A percentile compares a stretch with the other conserved stretches of the same genome.
Evolutionary conservation across 768 basidiomycete species (phyloP).

Genomic region (button mushroom (Agaricus bisporus)): DNA sequence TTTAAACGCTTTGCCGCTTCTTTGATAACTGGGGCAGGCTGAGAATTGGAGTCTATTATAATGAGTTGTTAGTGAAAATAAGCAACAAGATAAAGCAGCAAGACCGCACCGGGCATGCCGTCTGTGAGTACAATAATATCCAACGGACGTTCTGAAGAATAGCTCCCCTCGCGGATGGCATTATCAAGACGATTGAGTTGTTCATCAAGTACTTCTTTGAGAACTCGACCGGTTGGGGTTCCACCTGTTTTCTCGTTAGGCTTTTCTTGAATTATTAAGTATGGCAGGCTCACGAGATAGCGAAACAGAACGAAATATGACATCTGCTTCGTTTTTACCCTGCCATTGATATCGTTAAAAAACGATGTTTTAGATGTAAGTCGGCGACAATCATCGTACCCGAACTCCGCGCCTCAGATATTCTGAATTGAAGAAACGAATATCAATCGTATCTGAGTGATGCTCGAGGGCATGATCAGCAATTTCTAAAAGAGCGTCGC

Average conservation of each 20-base stretch:
- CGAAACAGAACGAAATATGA: constrained; percentile 17
- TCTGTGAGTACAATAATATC: constrained; percentile 30
- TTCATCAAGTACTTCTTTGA: constrained; percentile 12
- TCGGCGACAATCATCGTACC: neutral
- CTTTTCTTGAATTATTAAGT: neutral
- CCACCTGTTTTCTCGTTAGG: constrained; percentile 13
- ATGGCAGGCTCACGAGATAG: constrained; percentile 10
- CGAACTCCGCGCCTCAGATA: neutral
- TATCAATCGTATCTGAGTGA: constrained; percentile 18
- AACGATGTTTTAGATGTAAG: neutral
- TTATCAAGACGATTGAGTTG: constrained; percentile 19
- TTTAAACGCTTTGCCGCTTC: constrained; percentile 19
- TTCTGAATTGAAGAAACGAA: constrained; percentile 22
- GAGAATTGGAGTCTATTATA: neutral
- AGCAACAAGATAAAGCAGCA: neutral
- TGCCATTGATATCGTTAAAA: neutral
- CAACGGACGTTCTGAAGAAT: constrained; percentile 20
- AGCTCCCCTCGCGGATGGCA: constrained; percentile 12
- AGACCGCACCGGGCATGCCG: constrained; percentile 22
- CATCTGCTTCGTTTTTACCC: constrained; percentile 15
- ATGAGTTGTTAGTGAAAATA: neutral
- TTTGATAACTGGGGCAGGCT: constrained; percentile 12
- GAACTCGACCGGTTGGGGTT: constrained; percentile 24
- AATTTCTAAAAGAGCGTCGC: constrained; percentile 23
- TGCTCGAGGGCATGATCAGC: constrained; percentile 22